Conservation (phyloP, 2,329 filamentous ascomycete species). For the Sordariomycetes sp. region DNA sequence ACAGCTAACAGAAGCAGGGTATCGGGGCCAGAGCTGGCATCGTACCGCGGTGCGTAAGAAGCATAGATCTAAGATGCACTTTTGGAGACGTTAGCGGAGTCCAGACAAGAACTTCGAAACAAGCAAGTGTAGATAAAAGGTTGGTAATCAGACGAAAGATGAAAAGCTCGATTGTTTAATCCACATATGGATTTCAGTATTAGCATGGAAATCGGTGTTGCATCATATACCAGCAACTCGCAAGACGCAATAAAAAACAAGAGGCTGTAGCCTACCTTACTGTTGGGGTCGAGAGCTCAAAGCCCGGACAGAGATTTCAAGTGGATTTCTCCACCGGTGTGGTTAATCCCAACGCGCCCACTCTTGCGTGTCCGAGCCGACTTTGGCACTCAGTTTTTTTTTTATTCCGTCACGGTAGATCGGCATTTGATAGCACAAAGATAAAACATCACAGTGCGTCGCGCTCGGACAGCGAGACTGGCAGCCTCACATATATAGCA, state of each 20-base stretch:
- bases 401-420: slow-evolving; percentile 22
- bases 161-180: slow-evolving; percentile 62
- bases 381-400: not conserved
- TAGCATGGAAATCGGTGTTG: slow-evolving; percentile 61
- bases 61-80: not conserved
- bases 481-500: not conserved
- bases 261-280: slow-evolving; percentile 15
- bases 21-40: slow-evolving; percentile 26
- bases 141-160: slow-evolving; percentile 62
- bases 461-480: not conserved
- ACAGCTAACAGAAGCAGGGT: slow-evolving; percentile 2
- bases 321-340: not conserved
- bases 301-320: slow-evolving; percentile 10
- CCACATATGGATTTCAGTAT: slow-evolving; percentile 56
- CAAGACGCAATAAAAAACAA: slow-evolving; percentile 10
- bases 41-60: slow-evolving; percentile 20
- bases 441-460: not conserved
- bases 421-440: slow-evolving; percentile 33
- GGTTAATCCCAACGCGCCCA: not conserved
- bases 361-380: not conserved
- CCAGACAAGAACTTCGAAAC: not conserved
- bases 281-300: not conserved
- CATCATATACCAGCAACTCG: slow-evolving; percentile 44
- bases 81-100: not conserved
- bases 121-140: slow-evolving; percentile 7